Conservation (phyloP, 805 yeast species). For the Diddensiella transvaalensis region DNA sequence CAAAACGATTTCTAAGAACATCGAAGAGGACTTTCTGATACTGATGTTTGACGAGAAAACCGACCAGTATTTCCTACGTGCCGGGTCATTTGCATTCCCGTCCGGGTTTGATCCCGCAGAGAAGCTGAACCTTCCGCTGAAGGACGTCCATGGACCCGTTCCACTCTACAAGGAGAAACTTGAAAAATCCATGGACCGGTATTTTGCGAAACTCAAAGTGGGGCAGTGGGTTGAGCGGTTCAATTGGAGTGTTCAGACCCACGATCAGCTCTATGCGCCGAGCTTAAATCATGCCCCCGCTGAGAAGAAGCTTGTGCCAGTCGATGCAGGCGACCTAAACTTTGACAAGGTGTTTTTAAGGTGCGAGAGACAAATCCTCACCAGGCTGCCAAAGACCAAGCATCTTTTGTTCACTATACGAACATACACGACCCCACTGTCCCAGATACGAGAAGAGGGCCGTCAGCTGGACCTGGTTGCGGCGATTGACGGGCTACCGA, state of each 20-base stretch:
- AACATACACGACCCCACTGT: conserved; percentile 55
- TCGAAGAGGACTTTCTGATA: conserved; percentile 64
- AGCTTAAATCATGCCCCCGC: conserved; percentile 41
- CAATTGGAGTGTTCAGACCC: conserved; percentile 71
- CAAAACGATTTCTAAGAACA: conserved; percentile 29
- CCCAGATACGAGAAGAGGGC: conserved; percentile 44
- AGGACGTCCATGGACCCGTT: conserved; percentile 65
- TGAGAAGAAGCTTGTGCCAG: conserved; percentile 24
- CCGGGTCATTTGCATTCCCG: conserved; percentile 60
- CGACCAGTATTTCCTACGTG: conserved; percentile 47
- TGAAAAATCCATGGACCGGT: conserved; percentile 61
- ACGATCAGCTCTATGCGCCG: conserved; percentile 47
- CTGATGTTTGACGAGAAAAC: conserved; percentile 48
- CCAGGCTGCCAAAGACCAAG: conserved; percentile 47
- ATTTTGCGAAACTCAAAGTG: conserved; percentile 53
- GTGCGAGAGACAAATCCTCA: conserved; percentile 56
- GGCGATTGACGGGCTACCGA: conserved; percentile 63
- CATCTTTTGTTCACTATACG: conserved; percentile 51
- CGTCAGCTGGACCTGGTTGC: conserved; percentile 51
- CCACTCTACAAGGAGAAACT: conserved; percentile 60
- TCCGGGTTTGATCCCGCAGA: conserved; percentile 66
- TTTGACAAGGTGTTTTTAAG: conserved; percentile 47
- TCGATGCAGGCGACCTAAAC: conserved; percentile 36
- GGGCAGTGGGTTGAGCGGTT: conserved; percentile 56
- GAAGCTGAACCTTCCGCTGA: conserved; percentile 51